Base-by-base conservation (phyloP, 140 eudicot genomes). In the Erigeron philadelphicus region DNA sequence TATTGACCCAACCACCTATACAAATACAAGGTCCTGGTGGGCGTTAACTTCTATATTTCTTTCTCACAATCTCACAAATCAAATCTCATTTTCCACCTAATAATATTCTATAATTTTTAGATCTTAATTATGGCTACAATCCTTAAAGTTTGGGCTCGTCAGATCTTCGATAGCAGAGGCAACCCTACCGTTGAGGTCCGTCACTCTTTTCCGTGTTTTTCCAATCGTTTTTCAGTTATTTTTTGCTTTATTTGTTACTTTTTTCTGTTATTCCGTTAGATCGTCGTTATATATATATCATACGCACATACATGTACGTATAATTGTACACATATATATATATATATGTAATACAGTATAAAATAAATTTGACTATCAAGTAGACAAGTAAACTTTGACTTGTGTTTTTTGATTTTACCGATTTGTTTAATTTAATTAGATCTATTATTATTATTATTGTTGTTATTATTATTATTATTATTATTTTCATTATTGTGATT, bases 151-250 rank as follows among this genome's bases (percentile, higher is more conserved):
- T 79, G 85, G 72, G 98, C 98, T 5, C 90, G 98, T 16, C 97
- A 93, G 83, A 93, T 93, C 90, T 93, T 88, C 83, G 98, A 93
- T 81, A 93, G 98, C 94, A 85, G 98, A 81, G 98, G 98, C 75
- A 93, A 93, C 54, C 98, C 98, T 3, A 93, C 98, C 19, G 98
- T 93, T 57, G 98, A 93, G 98, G 98, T 93, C 12, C 16, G 81
- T 70, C 17, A 12, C 31, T 12, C 0, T 60, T 60, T 12, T 4
- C 10, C 11, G 7, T 53, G 1, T 6, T 60, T 47, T 38, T 45
- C 70, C 11, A 54, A n/a, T 35, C 0, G 11, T 8, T 23, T 45
- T 43, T 4, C 0, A 61, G 38, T 52, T 52, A 17, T 17, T 46
- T 16, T 44, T 45, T 25, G 18, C 42, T 7, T 40, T 3, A 3